Percentiles rank a stretch among this genome's conserved stretches.
Evolutionary conservation across 1,284 basidiomycete species (phyloP).

Genomic region (Tausonia pullulans): DNA sequence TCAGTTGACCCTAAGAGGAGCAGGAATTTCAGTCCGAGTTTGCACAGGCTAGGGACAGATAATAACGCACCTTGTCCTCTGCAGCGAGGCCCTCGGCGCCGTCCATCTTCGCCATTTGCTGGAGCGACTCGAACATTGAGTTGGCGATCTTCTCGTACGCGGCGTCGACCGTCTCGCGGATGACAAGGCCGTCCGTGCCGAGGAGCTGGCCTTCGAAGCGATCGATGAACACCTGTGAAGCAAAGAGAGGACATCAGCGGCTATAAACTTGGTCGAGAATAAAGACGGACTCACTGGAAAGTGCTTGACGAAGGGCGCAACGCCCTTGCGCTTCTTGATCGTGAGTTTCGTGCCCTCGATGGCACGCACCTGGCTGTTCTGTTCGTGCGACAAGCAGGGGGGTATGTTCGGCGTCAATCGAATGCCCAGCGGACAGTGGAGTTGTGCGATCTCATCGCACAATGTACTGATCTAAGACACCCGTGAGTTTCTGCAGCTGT

Average conservation of each 20-base stretch:
- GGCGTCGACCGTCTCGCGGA: conserved; percentile 63
- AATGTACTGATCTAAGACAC: conserved; percentile 61
- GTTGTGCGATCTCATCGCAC: conserved; percentile 40
- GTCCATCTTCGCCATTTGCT: conserved; percentile 88
- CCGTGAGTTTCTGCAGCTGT: conserved; percentile 63
- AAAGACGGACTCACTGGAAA: conserved; percentile 51
- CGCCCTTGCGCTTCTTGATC: conserved; percentile 76
- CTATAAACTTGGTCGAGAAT: background rate
- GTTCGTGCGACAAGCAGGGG: too few species aligned
- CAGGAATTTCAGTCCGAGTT: too few species aligned
- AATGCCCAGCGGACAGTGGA: background rate
- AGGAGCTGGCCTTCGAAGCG: conserved; percentile 79
- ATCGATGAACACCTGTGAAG: conserved; percentile 51
- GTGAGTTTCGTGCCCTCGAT: conserved; percentile 70
- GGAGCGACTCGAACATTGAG: conserved; percentile 80
- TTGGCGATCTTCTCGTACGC: conserved; percentile 81
- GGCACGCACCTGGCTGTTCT: conserved; percentile 25
- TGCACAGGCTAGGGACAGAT: too few species aligned
- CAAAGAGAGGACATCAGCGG: background rate
- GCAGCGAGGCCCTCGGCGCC: conserved; percentile 48
- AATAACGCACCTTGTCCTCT: conserved; percentile 58
- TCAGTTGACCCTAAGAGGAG: conserved; percentile 55
- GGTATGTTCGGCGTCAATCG: background rate
- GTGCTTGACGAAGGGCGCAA: conserved; percentile 83
- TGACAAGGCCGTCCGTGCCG: conserved; percentile 60